phyloP scores from a whole-genome alignment of 208 protist species.

The Leishmania amazonensis region DNA sequence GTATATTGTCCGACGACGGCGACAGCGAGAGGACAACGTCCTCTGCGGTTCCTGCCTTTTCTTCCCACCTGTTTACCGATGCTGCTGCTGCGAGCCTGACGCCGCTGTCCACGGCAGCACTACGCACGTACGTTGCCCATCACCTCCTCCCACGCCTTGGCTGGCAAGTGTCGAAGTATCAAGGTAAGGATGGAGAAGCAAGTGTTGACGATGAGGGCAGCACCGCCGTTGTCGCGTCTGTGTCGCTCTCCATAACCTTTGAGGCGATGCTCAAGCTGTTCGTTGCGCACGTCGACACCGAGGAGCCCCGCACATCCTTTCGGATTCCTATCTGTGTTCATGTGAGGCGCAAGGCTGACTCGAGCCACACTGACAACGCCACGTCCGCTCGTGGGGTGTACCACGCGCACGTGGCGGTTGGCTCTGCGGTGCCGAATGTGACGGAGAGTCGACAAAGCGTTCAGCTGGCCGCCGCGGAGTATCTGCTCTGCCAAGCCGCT shows the following conservation, averaged over 20 bases:
- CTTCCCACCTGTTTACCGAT: constrained; percentile 1
- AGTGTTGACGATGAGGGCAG: neutral
- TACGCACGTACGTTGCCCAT: constrained; percentile 21
- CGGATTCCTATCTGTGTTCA: constrained; percentile 23
- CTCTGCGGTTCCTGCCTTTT: neutral
- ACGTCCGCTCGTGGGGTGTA: constrained; percentile 2
- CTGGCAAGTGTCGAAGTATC: constrained; percentile 11
- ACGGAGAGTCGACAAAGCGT: constrained; percentile 36
- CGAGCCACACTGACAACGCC: neutral
- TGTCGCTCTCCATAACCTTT: constrained; percentile 25
- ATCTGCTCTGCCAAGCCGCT: constrained; percentile 8
- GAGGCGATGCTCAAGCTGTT: constrained; percentile 30
- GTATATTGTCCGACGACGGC: neutral
- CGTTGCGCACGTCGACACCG: constrained; percentile 31
- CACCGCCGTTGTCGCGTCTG: constrained; percentile 9
- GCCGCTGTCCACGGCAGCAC: constrained; percentile 12
- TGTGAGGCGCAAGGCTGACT: constrained; percentile 3
- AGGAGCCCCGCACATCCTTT: constrained; percentile 37
- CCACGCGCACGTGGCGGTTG: constrained; percentile 29
- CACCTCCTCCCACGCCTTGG: constrained; percentile 29
- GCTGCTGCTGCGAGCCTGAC: neutral
- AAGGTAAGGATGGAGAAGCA: neutral
- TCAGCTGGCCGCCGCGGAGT: constrained; percentile 24
- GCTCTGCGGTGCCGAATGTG: constrained; percentile 29
- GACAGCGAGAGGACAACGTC: neutral